Conservation (phyloP, 1,139 yeast species). For the Saccharomyces pastorianus region DNA sequence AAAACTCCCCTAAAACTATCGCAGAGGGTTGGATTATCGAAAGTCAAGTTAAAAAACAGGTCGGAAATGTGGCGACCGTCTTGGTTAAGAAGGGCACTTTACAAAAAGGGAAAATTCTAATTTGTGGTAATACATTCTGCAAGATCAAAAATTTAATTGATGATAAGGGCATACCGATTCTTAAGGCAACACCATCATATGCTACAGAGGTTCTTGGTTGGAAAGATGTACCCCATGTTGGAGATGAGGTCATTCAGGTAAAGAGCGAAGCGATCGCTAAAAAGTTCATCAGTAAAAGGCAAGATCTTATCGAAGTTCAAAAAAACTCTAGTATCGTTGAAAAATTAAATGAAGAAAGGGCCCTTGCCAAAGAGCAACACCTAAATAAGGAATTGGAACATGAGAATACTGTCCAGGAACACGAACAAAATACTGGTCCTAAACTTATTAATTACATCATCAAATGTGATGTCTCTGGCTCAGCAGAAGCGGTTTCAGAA, state of each 20-base stretch:
- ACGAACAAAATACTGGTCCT: slow-evolving; percentile 16
- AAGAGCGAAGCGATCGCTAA: slow-evolving; percentile 67
- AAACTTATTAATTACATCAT: slow-evolving; percentile 56
- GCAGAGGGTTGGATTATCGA: slow-evolving; percentile 90
- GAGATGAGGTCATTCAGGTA: slow-evolving; percentile 77
- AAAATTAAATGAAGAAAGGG: slow-evolving; percentile 52
- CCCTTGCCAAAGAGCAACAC: slow-evolving; percentile 21
- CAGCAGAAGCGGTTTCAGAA: slow-evolving; percentile 60
- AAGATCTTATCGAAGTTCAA: slow-evolving; percentile 46
- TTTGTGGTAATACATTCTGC: slow-evolving; percentile 83
- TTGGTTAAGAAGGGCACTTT: slow-evolving; percentile 74
- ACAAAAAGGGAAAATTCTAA: slow-evolving; percentile 59
- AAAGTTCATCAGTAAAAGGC: slow-evolving; percentile 60
- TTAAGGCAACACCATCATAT: slow-evolving; percentile 74
- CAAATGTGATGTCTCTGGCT: slow-evolving; percentile 81
- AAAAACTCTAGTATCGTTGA: slow-evolving; percentile 63
- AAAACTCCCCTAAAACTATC: slow-evolving; percentile 40
- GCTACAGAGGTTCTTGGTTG: slow-evolving; percentile 93
- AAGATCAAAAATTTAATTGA: slow-evolving; percentile 77
- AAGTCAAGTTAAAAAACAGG: slow-evolving; percentile 71
- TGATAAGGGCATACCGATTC: slow-evolving; percentile 58
- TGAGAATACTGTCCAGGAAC: slow-evolving; percentile 20
- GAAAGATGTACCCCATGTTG: slow-evolving; percentile 90
- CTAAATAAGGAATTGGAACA: slow-evolving; percentile 35
- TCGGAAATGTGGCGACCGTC: slow-evolving; percentile 82